Base-by-base conservation (phyloP, 495 filamentous ascomycete species). In the Xylaria intraflava region DNA sequence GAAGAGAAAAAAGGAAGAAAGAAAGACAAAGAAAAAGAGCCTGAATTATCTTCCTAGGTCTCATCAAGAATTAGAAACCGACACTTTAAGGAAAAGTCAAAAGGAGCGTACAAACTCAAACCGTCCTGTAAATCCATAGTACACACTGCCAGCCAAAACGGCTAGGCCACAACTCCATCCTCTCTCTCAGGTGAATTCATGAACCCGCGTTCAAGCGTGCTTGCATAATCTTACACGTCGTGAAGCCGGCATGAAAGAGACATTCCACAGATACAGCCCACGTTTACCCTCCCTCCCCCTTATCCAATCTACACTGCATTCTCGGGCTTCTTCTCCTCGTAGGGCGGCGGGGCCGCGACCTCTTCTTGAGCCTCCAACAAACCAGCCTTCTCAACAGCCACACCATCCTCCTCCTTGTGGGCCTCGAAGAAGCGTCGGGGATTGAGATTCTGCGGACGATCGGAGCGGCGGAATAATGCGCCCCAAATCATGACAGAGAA, bases 401-500 rank as follows among this genome's bases (percentile, higher is more conserved):
- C 62, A 19, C 55, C 64, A 35, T 29, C 7, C 39, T 74, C 71
- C 31, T 61, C 54, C 38, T 44, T 53, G 6, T 62, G 46, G 17
- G 63, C 51, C 55, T 66, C 66, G 55, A 62, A 67, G 38, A 41
- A 39, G 38, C 65, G 60, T n/a, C 47, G 45, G 56, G 60, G 65
- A 39, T 61, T 46, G 48, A 61, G 65, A 50, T 61, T 67, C 46
- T 52, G 58, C 46, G 49, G 53, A 41, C 54, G 49, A 42, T 55
- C 50, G 26, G 50, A 59, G 22, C 65, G 59, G 55, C 69, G 65
- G 59, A 63, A 63, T 38, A 72, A 46, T 10, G 52, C 40, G 49
- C 75, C 72, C 72, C 72, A 79, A 26, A 77, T 27, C 26, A 70
- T 70, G 46, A 80, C 70, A 22, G 70, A 57, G 30, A 76, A 51